Conservation (phyloP, 352 stramenopile species). For the Pythium scleroteichum region DNA sequence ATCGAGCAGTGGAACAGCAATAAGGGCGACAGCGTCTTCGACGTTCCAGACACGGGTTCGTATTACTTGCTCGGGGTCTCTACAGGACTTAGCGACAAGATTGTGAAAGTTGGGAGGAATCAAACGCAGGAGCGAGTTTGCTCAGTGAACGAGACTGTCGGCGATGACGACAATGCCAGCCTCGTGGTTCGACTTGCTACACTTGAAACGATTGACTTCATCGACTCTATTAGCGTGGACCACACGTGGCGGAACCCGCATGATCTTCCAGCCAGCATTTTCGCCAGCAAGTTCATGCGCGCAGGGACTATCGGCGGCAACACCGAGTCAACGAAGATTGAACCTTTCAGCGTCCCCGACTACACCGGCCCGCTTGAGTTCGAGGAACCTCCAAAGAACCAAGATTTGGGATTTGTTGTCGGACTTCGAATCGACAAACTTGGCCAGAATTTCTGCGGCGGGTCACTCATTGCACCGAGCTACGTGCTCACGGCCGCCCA, state of each 20-base stretch:
- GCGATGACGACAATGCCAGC: slow-evolving; percentile 20
- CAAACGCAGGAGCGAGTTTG: slow-evolving; percentile 11
- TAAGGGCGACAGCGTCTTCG: slow-evolving; percentile 21
- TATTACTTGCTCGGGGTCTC: slow-evolving; percentile 26
- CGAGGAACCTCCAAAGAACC: slow-evolving; percentile 17
- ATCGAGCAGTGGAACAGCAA: slow-evolving; percentile 25
- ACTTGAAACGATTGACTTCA: slow-evolving; percentile 25
- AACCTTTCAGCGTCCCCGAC: slow-evolving; percentile 7
- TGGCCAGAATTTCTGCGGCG: slow-evolving; percentile 45
- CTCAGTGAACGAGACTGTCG: slow-evolving; percentile 19
- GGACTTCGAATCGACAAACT: slow-evolving; percentile 32
- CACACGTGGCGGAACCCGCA: slow-evolving; percentile 31
- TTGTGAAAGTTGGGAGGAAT: not conserved
- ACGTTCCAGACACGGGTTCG: slow-evolving; percentile 15
- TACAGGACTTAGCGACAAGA: slow-evolving; percentile 3
- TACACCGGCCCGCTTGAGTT: slow-evolving; percentile 28
- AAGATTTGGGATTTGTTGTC: slow-evolving; percentile 37
- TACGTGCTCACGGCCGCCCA: slow-evolving; percentile 51
- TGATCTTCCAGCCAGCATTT: slow-evolving; percentile 8
- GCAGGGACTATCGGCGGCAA: not conserved
- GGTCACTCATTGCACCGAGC: slow-evolving; percentile 41
- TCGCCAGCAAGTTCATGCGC: slow-evolving; percentile 1
- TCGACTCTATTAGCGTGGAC: slow-evolving; percentile 22
- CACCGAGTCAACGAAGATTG: not conserved
- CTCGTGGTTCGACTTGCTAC: slow-evolving; percentile 27